Base-by-base conservation (phyloP, 164 flowering plant genomes). In the Nymphaea thermarum region DNA sequence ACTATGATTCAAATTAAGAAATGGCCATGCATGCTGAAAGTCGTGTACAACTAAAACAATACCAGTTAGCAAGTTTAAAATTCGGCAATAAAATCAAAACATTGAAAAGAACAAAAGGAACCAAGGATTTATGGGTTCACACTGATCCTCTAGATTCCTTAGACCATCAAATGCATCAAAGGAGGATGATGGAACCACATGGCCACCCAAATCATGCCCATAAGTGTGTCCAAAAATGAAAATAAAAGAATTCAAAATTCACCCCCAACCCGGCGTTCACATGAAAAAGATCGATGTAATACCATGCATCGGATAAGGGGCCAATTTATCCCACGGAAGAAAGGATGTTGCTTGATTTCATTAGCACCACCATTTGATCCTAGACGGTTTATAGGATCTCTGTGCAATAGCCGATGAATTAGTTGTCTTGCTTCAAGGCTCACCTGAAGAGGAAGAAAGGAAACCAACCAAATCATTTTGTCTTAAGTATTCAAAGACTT, bases 241-340 rank as follows among this genome's bases (percentile, higher is more conserved):
- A 16, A 16, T 1, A 55, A 55, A 55, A 55, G 16, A 16, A 55
- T 55, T 8, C 10, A 2, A 25, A 25, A 25, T 25, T 25, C 36
- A 25, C 36, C 36, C 36, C 36, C 36, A 25, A 25, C 36, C 36
- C 36, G 36, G 36, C 1, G 36, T 25, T 25, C 36, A 25, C 36
- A 25, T 25, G 63, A 59, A n/a, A 65, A 4, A 51, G 55, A 36
- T 43, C 6, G 42, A 25, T 25, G 1, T 25, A 25, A 25, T 89
- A 93, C 97, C 98, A 89, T 89, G 91, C 86, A 77, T 53, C 97
- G 95, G 61, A 94, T 91, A 62, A 94, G 80, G 66, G 98, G 95
- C 98, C 98, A 94, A 51, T 88, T 86, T 55, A 94, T 83, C 71
- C 85, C 96, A 12, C 85, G 91, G 78, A 94, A 94, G 74, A 91